Conservation (phyloP, 176 grass and related monocot genomes). For the Oryza punctata region DNA sequence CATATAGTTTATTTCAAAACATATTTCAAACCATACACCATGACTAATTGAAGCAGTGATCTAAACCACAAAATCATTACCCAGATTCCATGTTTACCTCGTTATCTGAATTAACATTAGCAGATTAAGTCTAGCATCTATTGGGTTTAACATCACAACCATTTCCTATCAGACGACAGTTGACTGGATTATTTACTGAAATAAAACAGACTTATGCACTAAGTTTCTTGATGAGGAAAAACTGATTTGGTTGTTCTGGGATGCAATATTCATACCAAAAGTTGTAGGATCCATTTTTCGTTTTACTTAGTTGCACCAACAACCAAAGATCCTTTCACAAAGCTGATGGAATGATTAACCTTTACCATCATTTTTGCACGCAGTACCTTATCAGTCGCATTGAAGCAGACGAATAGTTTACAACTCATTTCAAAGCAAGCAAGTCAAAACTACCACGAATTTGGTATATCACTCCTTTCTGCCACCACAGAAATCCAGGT, state of each 20-base stretch:
- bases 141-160: not conserved
- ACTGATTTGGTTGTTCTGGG: too few species aligned
- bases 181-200: not conserved
- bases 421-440: not conserved
- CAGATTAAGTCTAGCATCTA: not conserved
- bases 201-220: not conserved
- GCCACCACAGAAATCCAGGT: not conserved
- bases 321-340: not conserved
- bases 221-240: too few species aligned
- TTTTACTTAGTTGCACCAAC: not conserved
- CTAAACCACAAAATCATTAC: not conserved
- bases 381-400: not conserved
- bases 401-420: not conserved
- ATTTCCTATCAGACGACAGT: not conserved
- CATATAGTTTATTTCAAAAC: not conserved
- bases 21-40: not conserved
- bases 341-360: not conserved
- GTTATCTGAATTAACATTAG: not conserved
- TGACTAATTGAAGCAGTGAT: not conserved
- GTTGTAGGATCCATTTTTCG: not conserved
- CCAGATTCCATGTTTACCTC: not conserved
- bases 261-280: not conserved
- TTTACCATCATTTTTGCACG: constrained; percentile 2
- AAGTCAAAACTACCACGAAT: not conserved
- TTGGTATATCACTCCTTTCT: not conserved